Evolutionary conservation across 2,329 filamentous ascomycete genomes (phyloP), one percentile per base, ranked within the genome.

Genomic region (Coleophoma cylindrospora): DNA sequence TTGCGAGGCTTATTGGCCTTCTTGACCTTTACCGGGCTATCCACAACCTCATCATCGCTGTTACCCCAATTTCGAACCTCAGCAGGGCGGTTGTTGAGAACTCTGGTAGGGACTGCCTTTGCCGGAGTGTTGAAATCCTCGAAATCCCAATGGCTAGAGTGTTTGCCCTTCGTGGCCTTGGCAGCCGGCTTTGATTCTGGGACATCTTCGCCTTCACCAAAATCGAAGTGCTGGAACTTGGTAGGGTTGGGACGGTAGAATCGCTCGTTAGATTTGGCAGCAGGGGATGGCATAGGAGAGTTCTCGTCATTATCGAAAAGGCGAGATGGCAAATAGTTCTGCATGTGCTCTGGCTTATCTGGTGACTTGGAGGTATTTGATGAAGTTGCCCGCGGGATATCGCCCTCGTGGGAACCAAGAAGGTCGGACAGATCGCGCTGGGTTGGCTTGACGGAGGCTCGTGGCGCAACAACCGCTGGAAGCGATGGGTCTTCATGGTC

Each of bases 211-310:
- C 82, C 83, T 57, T 90, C 84, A 51, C 78, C 82, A 64, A 95
- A 87, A 52, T 91, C 85, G 64, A 95, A 95, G 69, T 97, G 92
- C 51, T 86, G 76, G 71, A 84, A 96, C 68, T 90, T 95, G 64
- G 82, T 83, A 2, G 88, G 80, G 66, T 94, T 81, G 7, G 87
- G 84, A 62, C 57, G 77, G 62, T 78, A 76, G 57, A 69, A 71
- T 48, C 70, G 70, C 38, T 74, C 72, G 41, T 63, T 57, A 17
- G 36, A 38, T 36, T 70, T 66, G 43, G 74, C 70, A 37, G 71
- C 72, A 71, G 57, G 75, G 66, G 44, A 68, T 67, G 52, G 71
- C 65, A 32, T 74, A 66, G 17, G 65, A 54, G 19, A 65, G 19
- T 73, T 74, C 45, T 81, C 79, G 21, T 79, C 74, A 48, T 79